phyloP scores from a whole-genome alignment of 2,329 filamentous ascomycete genomes.

The Cytospora leucostoma region DNA sequence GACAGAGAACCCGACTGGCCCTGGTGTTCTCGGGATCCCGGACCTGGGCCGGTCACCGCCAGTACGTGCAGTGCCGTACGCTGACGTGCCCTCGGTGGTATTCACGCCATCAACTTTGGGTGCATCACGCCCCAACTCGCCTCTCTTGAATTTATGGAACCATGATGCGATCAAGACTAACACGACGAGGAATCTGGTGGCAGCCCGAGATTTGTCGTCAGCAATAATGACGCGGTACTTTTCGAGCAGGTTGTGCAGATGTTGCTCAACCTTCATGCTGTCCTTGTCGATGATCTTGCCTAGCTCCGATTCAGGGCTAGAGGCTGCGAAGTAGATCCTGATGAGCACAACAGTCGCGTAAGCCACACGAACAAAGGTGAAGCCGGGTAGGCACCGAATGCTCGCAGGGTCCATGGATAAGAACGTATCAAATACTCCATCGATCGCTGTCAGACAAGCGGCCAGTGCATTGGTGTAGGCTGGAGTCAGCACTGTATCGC shows the following conservation, averaged over 20 bases:
- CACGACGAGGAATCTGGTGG: slow-evolving; percentile 71
- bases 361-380: slow-evolving; percentile 70
- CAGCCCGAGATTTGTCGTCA: slow-evolving; percentile 64
- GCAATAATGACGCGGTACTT: slow-evolving; percentile 67
- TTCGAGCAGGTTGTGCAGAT: slow-evolving; percentile 69
- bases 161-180: slow-evolving; percentile 70
- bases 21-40: slow-evolving; percentile 31
- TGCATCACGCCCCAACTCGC: slow-evolving; percentile 24
- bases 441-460: slow-evolving; percentile 66
- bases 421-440: slow-evolving; percentile 67
- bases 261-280: slow-evolving; percentile 64
- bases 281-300: slow-evolving; percentile 69
- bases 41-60: slow-evolving; percentile 17
- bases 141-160: slow-evolving; percentile 54
- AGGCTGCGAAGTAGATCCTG: slow-evolving; percentile 71
- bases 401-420: slow-evolving; percentile 58
- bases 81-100: slow-evolving; percentile 17
- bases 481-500: slow-evolving; percentile 46
- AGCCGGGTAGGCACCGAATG: slow-evolving; percentile 67
- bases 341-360: slow-evolving; percentile 73
- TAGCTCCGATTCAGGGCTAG: slow-evolving; percentile 64
- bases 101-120: slow-evolving; percentile 11
- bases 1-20: slow-evolving; percentile 33
- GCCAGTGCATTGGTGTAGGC: slow-evolving; percentile 68
- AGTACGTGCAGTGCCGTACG: slow-evolving; percentile 15